These are phyloP conservation scores for Schizothecium vesticola DNA, from an alignment of 495 filamentous ascomycete genomes.

Conservation along the genomic window DNA sequence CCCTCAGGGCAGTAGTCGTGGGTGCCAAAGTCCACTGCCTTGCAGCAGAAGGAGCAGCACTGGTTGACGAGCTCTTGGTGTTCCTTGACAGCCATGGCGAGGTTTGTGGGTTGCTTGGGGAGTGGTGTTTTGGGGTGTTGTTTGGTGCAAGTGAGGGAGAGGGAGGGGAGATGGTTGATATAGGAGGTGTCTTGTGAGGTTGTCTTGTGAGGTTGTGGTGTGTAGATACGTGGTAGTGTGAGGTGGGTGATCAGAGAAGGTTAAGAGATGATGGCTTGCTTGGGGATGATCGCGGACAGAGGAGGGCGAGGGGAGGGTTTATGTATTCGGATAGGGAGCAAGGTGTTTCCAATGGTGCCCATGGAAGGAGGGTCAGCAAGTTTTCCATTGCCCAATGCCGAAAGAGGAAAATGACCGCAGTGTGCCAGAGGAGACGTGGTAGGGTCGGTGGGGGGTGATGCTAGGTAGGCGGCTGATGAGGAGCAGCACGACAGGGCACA, in stretches of 20 bases:
- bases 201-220: not conserved
- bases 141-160: not conserved
- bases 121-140: conserved; percentile 1
- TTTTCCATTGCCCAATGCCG: conserved; percentile 10
- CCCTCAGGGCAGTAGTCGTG: conserved; percentile 46
- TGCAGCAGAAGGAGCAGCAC: conserved; percentile 51
- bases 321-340: conserved; percentile 13
- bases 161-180: not conserved
- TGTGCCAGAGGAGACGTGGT: conserved; percentile 9
- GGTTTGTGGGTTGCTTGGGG: not conserved
- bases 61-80: conserved; percentile 42
- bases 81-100: conserved; percentile 44
- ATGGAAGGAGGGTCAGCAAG: conserved; percentile 9
- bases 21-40: conserved; percentile 47
- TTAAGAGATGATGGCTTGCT: conserved; percentile 13
- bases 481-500: not conserved
- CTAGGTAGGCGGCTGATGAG: conserved; percentile 3
- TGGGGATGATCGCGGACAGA: conserved; percentile 6
- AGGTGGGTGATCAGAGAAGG: conserved; percentile 4
- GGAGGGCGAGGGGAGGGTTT: conserved; percentile 16
- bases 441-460: conserved; percentile 2
- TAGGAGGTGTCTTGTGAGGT: not conserved
- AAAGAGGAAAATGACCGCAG: conserved; percentile 21
- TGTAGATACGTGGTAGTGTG: not conserved
- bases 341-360: conserved; percentile 18